phyloP scores from a whole-genome alignment of 495 filamentous ascomycete species.

The Aspergillus steynii region DNA sequence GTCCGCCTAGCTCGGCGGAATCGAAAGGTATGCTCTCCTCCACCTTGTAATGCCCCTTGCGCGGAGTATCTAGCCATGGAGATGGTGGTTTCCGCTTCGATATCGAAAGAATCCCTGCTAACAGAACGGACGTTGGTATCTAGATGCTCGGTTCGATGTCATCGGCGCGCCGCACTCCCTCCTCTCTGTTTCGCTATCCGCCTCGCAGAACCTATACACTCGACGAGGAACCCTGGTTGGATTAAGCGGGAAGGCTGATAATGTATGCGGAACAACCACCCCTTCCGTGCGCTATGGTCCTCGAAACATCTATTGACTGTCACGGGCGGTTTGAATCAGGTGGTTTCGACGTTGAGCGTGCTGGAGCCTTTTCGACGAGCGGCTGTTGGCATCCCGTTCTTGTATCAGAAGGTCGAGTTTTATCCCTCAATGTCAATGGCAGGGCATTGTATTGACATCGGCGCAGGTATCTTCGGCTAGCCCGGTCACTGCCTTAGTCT shows the following conservation, averaged over 20 bases:
- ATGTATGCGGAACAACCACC: slow-evolving; percentile 54
- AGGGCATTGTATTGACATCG: slow-evolving; percentile 9
- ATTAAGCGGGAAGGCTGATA: slow-evolving; percentile 84
- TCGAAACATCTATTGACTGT: slow-evolving; percentile 2
- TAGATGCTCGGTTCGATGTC: slow-evolving; percentile 94
- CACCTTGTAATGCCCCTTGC: no score
- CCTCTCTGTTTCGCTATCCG: slow-evolving; percentile 86
- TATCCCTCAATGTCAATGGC: not conserved
- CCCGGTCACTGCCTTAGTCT: slow-evolving; percentile 82
- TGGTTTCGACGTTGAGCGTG: slow-evolving; percentile 83
- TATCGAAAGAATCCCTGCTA: not conserved
- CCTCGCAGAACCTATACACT: slow-evolving; percentile 90
- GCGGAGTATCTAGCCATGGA: not conserved
- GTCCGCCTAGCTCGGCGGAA: slow-evolving; percentile 39
- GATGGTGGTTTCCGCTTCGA: not conserved
- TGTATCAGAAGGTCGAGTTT: slow-evolving; percentile 72
- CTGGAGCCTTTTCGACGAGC: slow-evolving; percentile 80
- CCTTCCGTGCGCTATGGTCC: not conserved
- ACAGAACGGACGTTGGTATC: not conserved
- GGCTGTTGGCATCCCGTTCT: slow-evolving; percentile 80
- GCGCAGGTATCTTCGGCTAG: slow-evolving; percentile 73
- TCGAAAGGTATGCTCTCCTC: slow-evolving; percentile 36
- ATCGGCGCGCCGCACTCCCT: slow-evolving; percentile 86
- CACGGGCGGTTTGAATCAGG: slow-evolving; percentile 36
- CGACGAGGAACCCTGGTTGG: slow-evolving; percentile 87